Evolutionary conservation across 1,139 yeast genomes (phyloP).

Genomic region (Blastobotrys illinoisensis): DNA sequence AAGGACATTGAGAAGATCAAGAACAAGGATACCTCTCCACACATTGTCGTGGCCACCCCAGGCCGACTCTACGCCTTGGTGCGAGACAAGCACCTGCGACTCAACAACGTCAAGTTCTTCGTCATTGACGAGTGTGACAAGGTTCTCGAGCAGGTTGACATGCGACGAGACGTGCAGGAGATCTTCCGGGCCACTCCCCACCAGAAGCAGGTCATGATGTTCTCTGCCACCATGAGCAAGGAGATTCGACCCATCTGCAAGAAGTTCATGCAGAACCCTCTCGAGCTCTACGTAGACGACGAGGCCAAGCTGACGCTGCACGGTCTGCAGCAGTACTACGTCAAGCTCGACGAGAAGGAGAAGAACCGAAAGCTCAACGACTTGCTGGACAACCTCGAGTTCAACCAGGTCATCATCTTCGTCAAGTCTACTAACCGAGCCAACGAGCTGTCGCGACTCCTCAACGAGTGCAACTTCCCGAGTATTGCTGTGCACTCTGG

Average conservation of each 20-base stretch:
- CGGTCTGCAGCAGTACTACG: slow-evolving; percentile 95
- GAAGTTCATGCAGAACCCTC: slow-evolving; percentile 96
- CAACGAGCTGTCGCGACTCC: slow-evolving; percentile 79
- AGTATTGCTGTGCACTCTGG: slow-evolving; percentile 96
- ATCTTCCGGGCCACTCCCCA: slow-evolving; percentile 97
- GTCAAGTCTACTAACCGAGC: slow-evolving; percentile 93
- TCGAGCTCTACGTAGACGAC: slow-evolving; percentile 96
- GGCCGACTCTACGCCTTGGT: slow-evolving; percentile 95
- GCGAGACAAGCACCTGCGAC: slow-evolving; percentile 81
- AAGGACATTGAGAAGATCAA: slow-evolving; percentile 85
- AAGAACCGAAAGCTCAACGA: slow-evolving; percentile 93
- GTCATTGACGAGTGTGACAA: slow-evolving; percentile 98
- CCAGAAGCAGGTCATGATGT: slow-evolving; percentile 99
- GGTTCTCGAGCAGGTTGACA: slow-evolving; percentile 78
- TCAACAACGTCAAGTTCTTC: slow-evolving; percentile 86
- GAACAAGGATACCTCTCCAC: slow-evolving; percentile 93
- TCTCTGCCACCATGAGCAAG: slow-evolving; percentile 90
- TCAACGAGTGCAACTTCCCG: slow-evolving; percentile 93
- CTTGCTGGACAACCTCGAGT: slow-evolving; percentile 87
- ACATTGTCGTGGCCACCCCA: slow-evolving; percentile 95
- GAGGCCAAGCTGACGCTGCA: slow-evolving; percentile 96
- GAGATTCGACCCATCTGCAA: slow-evolving; percentile 97
- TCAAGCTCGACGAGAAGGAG: slow-evolving; percentile 83
- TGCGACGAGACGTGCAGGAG: slow-evolving; percentile 99
- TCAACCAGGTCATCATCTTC: slow-evolving; percentile 96